phyloP scores from a whole-genome alignment of 1,284 basidiomycete genomes.

The Trametes polyzona region DNA sequence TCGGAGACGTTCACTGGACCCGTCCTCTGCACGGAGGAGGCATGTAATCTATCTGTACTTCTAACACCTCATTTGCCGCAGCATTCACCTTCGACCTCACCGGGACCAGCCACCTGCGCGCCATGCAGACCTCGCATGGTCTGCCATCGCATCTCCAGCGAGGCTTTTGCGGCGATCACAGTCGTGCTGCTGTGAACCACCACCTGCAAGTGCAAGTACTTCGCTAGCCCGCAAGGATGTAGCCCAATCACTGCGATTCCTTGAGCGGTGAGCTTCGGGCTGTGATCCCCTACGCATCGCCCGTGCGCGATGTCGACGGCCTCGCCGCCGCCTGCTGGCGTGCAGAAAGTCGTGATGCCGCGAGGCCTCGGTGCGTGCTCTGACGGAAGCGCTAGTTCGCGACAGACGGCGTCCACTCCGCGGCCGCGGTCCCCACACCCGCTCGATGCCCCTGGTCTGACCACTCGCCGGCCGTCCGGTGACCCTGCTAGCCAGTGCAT shows the following conservation, averaged over 20 bases:
- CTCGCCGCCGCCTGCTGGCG: conserved; percentile 11
- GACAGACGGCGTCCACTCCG: conserved; percentile 2
- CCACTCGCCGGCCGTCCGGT: neutral
- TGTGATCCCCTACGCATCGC: neutral
- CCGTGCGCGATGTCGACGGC: conserved; percentile 1
- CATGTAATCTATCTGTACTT: conserved; percentile 4
- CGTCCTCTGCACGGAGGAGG: neutral
- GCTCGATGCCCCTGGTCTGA: neutral
- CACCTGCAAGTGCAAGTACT: neutral
- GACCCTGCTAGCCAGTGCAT: neutral
- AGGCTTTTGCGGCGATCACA: conserved; percentile 5
- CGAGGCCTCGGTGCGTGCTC: conserved; percentile 24
- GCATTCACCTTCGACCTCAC: no score
- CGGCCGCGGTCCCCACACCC: no score
- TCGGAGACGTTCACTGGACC: no score
- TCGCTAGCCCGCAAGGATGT: no score
- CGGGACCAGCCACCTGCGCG: no score
- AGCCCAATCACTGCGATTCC: no score
- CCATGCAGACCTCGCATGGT: conserved; percentile 4
- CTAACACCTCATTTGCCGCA: neutral
- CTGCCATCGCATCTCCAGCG: neutral
- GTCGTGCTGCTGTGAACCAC: neutral
- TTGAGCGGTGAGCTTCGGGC: neutral
- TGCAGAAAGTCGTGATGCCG: conserved; percentile 27
- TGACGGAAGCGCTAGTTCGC: conserved; percentile 16